Base-by-base conservation (phyloP, 1,284 basidiomycete species). In the Boletus subluridellus region DNA sequence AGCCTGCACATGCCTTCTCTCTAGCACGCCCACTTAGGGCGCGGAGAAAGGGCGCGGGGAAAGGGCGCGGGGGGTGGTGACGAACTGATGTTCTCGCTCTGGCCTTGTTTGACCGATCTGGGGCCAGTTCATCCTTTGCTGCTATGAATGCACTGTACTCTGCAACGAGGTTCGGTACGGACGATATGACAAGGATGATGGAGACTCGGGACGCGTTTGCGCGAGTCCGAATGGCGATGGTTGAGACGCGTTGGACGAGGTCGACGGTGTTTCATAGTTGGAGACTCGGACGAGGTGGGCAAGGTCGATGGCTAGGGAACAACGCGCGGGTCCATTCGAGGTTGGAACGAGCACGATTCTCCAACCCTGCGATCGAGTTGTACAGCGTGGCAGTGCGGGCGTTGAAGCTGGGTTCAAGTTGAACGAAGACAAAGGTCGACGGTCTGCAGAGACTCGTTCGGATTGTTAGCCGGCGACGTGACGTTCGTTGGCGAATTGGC, bases 131-230 rank as follows among this genome's bases (percentile, higher is more conserved):
- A 17, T 9, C 7, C n/a, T 15, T 35, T 14, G 55, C 35, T 49
- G 54, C 39, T 34, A 7, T 21, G 14, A 38, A 21, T 24, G 21
- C 8, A 49, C 9, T 32, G 10, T 28, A 9, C 28, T 15, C 28
- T 49, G 55, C 44, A 38, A 60, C 38, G 46, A 49, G 17, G 44
- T 45, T 53, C 6, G 48, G 54, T 57, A 49, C 4, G 10, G 55
- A 58, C n/a, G 30, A 54, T n/a, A 28, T 2, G 42, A 57, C 46
- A n/a, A 44, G 28, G 49, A 53, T 26, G 32, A n/a, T 5, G 41
- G 51, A 60, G 57, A 52, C 28, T 54, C 42, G 2, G 44, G 55
- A 41, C 24, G 47, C 2, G 30, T 44, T 17, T 48, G 26, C 21
- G 15, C 39, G 24, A 51, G 12, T 34, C 28, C 35, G 4, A 30